Evolutionary conservation across 1,284 basidiomycete species (phyloP), one percentile per base, ranked within the genome.

Genomic region (Macrocystidia cucumis): DNA sequence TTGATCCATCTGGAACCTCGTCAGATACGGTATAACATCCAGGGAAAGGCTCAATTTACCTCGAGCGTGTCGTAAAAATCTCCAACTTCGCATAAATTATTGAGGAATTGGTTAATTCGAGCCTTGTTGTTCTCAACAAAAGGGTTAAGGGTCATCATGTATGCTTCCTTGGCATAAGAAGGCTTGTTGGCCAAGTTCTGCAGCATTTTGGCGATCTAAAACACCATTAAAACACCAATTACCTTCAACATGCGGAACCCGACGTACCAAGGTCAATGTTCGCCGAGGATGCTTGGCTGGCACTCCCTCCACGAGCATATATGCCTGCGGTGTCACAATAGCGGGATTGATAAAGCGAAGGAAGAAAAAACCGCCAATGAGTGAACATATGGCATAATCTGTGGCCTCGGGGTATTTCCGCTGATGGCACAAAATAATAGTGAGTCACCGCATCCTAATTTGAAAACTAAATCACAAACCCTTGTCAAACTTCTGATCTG

Each of bases 331-430:
- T 1, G 96, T 98, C 39, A 99, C 96, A 45, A 99, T 92, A n/a
- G 96, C 96, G 2, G 96, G 96, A 55, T 99, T 99, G 69, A 99
- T 97, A 64, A 98, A 99, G 9, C 96, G 89, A 41, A 99, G 78
- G 74, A 98, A 98, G 75, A 98, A 99, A 70, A 98, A 98, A 13
- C 95, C 95, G 37, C 96, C 96, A 49, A 99, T 98, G 38, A 99
- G 74, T 4, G 93, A 97, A 57, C 93, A 98, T 40, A 98, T 95
- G 35, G 92, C 92, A 52, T 92, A 92, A 62, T 98, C 96, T 22
- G 90, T 91, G 16, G 92, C 93, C 41, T 97, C 92, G 4, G 95
- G 93, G 57, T 98, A 98, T 70, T 98, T 98, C 39, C 96, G 78
- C 90, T 97, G 55, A 3, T 42, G 21, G 25, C 39, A 29, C 23